A percentile compares a stretch with the other conserved stretches of the same genome.
Conservation (phyloP, 139 green algal genomes). For the Volvox reticuliferus region DNA sequence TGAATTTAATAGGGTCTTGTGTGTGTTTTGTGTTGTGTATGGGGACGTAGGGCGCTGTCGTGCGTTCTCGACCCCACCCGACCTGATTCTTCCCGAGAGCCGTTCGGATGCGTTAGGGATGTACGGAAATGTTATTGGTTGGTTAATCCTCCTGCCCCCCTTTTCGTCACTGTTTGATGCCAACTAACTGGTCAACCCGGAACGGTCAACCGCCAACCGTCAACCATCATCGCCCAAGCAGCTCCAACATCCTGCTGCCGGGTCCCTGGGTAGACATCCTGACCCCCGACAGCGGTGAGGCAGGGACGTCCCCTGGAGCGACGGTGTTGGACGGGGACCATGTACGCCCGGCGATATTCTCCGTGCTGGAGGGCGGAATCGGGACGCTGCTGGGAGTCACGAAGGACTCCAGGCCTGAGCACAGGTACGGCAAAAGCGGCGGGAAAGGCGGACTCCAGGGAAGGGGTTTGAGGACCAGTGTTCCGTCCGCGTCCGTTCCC, state of each 20-base stretch:
- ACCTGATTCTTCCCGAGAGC: too few species aligned
- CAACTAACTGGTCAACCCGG: too few species aligned
- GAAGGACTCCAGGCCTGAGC: not conserved
- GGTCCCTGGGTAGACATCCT: constrained; percentile 35
- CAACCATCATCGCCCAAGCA: not conserved
- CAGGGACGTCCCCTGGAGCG: not conserved
- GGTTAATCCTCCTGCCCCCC: not conserved
- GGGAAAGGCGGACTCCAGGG: not conserved
- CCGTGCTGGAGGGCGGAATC: constrained; percentile 39
- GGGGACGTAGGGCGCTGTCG: too few species aligned
- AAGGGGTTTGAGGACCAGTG: too few species aligned
- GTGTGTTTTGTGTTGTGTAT: not conserved
- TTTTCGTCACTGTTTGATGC: too few species aligned
- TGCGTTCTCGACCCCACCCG: too few species aligned
- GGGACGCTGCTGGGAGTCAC: constrained; percentile 47
- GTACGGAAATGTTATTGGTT: too few species aligned
- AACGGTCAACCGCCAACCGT: not conserved
- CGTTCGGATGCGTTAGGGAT: too few species aligned
- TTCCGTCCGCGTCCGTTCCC: too few species aligned
- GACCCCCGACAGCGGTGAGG: not conserved
- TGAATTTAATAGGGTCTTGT: not conserved
- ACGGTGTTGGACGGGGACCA: not conserved
- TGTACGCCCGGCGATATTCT: not conserved
- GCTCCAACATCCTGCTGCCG: not conserved
- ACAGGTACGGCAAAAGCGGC: not conserved